Evolutionary conservation across 2,329 filamentous ascomycete genomes (phyloP).

Genomic region (Aureobasidium mangrovei): DNA sequence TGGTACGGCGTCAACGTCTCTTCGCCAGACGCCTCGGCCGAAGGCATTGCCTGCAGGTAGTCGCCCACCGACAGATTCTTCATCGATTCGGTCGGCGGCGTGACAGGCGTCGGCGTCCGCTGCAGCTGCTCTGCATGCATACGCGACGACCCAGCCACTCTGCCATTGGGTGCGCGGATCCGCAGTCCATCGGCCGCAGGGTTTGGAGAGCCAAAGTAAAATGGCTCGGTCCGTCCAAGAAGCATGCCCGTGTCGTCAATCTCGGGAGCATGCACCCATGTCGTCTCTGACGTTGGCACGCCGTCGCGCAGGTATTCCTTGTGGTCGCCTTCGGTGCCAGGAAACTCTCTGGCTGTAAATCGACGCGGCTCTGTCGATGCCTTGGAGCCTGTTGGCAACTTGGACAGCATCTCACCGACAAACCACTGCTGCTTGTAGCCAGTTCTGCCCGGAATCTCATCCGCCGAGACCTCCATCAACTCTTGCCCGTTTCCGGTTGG

Average conservation of each 20-base stretch:
- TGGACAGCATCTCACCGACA: conserved; percentile 25
- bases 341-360: conserved; percentile 30
- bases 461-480: conserved; percentile 39
- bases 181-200: conserved; percentile 19
- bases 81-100: conserved; percentile 3
- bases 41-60: neutral
- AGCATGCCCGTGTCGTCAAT: conserved; percentile 27
- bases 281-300: conserved; percentile 34
- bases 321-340: conserved; percentile 33
- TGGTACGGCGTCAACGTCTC: neutral
- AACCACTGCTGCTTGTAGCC: conserved; percentile 23
- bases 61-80: neutral
- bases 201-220: conserved; percentile 23
- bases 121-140: conserved; percentile 2
- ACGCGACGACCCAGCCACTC: conserved; percentile 19
- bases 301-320: conserved; percentile 34
- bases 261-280: conserved; percentile 38
- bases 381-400: conserved; percentile 18
- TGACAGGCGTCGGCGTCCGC: neutral
- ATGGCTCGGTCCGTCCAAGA: conserved; percentile 28
- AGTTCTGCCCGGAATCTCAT: conserved; percentile 29
- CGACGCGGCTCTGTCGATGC: conserved; percentile 16
- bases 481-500: conserved; percentile 26
- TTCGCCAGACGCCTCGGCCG: neutral
- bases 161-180: conserved; percentile 17